A percentile compares a stretch with the other conserved stretches of the same genome.
Evolutionary conservation across 2,329 filamentous ascomycete species (phyloP).

Genomic region (Diaporthe citriasiana): DNA sequence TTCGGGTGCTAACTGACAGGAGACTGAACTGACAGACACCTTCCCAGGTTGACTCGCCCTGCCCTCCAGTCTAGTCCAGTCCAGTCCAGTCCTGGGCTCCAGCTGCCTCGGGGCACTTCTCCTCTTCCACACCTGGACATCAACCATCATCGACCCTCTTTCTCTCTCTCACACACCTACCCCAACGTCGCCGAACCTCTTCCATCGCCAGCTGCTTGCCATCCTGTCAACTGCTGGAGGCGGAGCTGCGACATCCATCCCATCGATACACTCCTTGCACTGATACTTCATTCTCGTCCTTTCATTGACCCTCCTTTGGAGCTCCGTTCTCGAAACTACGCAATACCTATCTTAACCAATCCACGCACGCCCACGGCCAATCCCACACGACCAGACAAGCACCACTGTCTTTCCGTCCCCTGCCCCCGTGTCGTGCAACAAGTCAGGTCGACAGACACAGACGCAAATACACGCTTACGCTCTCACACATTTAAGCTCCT

Average conservation of each 20-base stretch:
- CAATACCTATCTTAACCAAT: conserved; percentile 26
- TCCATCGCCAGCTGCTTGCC: conserved; percentile 36
- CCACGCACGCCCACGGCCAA: conserved; percentile 36
- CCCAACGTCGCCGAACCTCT: conserved; percentile 28
- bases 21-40: conserved; percentile 28
- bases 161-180: conserved; percentile 29
- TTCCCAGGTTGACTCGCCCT: conserved; percentile 32
- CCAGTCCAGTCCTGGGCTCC: conserved; percentile 1
- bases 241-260: conserved; percentile 34
- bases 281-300: conserved; percentile 41
- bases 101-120: conserved; percentile 30
- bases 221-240: conserved; percentile 32
- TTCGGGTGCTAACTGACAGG: conserved; percentile 10
- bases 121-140: conserved; percentile 34
- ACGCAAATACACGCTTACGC: conserved; percentile 10
- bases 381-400: conserved; percentile 39
- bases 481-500: conserved; percentile 5
- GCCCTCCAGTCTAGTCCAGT: neutral
- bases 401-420: conserved; percentile 40
- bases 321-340: conserved; percentile 40
- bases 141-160: conserved; percentile 34
- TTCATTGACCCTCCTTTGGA: conserved; percentile 44
- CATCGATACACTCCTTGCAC: conserved; percentile 42
- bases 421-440: conserved; percentile 34
- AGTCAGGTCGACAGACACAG: conserved; percentile 14